Base-by-base conservation (phyloP, 2,329 filamentous ascomycete genomes). In the Sporothrix luriei region DNA sequence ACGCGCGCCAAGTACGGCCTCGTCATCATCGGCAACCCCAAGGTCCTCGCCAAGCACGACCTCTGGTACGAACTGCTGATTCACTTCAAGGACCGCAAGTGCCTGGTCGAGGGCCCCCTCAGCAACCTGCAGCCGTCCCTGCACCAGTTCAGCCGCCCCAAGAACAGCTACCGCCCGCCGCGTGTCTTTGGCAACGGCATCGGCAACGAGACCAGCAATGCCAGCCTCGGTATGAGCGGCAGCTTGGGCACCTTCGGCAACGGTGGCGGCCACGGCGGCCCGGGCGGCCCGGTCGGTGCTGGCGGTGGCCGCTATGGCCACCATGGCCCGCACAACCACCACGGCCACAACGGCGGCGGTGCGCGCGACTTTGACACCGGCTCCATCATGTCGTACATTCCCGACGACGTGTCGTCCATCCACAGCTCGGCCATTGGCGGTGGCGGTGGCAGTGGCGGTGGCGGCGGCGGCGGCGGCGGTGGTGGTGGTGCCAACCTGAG, bases 61-160 rank as follows among this genome's bases (percentile, higher is more conserved):
- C 85, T 99, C 51, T 99, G 95, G 95, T 95, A 99, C 78, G 94
- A 94, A 76, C 87, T 99, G 33, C 84, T 99, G 48, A 86, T 94
- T 51, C 95, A 99, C 79, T 99, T 97, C 86, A 98, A 98, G 83
- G 94, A 98, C 78, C 90, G 89, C 75, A 96, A 97, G 76, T 98
- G 94, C 78, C 87, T 99, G 14, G 95, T 99, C 6, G 95, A 99
- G 78, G 95, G 95, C 0, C 94, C 95, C 24, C 84, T 99, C 73
- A 95, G 91, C 72, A 99, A 99, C 78, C 84, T 99, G n/a, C 95
- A 98, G 79, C 91, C 93, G 33, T 97, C 94, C 14, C 85, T 99
- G 62, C 87, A 98, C 73, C 95, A 99, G 77, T 99, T 99, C 81
- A 93, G 91, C 78, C 90, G 93, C 9, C 95, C 95, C 26, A 97